These are phyloP conservation scores for Tanacetum coccineum DNA, from an alignment of 129 eudicot genomes.

Conservation along the genomic window DNA sequence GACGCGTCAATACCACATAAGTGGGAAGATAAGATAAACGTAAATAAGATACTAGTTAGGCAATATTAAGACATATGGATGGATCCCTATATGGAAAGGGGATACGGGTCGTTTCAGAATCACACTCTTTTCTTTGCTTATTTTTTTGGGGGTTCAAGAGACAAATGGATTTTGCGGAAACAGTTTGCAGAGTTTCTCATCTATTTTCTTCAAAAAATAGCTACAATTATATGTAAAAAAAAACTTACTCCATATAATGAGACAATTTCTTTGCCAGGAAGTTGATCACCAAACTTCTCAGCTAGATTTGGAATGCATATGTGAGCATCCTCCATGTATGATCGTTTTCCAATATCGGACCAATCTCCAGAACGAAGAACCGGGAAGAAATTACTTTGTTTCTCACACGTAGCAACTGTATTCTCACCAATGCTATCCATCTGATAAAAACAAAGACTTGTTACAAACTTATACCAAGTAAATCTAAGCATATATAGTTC, in stretches of 20 bases:
- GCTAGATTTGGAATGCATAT: slow-evolving; percentile 68
- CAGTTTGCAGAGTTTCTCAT: neutral
- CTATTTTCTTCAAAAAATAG: neutral
- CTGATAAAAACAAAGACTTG: slow-evolving; percentile 28
- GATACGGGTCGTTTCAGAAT: too few relatives aligned
- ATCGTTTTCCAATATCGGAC: slow-evolving; percentile 67
- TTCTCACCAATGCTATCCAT: slow-evolving; percentile 67
- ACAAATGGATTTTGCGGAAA: neutral
- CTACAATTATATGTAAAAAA: slow-evolving; percentile 7
- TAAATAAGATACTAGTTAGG: neutral
- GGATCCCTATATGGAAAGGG: too few relatives aligned
- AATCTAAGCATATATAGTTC: neutral
- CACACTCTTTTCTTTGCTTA: slow-evolving; percentile 3
- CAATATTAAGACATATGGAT: too few relatives aligned
- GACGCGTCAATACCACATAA: neutral
- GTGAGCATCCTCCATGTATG: slow-evolving; percentile 78
- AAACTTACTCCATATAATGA: slow-evolving; percentile 81
- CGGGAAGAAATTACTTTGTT: slow-evolving; percentile 49
- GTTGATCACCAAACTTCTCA: slow-evolving; percentile 37
- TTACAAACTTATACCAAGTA: slow-evolving; percentile 2
- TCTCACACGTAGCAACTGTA: slow-evolving; percentile 32
- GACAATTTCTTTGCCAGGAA: slow-evolving; percentile 50
- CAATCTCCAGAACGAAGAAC: slow-evolving; percentile 72
- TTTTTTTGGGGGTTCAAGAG: neutral
- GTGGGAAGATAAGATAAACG: neutral